phyloP scores from a whole-genome alignment of 176 grass and related monocot species.

The Cenchrus americanus region DNA sequence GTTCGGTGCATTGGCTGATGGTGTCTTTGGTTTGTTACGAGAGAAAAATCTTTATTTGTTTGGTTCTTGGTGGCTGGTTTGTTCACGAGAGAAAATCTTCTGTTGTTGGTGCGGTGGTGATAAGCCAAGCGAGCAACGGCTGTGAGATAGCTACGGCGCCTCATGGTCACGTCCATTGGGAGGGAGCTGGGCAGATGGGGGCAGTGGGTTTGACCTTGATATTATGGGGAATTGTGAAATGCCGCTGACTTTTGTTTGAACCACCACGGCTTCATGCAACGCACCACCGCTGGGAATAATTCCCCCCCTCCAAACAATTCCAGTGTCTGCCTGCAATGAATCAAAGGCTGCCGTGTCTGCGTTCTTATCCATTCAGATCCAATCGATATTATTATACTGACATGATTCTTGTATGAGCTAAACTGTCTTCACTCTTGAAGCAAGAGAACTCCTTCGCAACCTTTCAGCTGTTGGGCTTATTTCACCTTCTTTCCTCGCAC shows the following conservation, averaged over 20 bases:
- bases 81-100: too few species aligned
- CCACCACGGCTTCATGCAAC: not conserved
- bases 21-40: too few species aligned
- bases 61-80: too few species aligned
- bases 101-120: too few species aligned
- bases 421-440: not conserved
- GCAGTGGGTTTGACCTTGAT: not conserved
- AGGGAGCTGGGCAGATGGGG: not conserved
- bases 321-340: not conserved
- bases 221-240: not conserved
- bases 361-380: constrained; percentile 30
- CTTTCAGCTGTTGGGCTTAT: too few species aligned
- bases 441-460: not conserved
- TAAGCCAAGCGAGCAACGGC: too few species aligned
- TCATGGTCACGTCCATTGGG: not conserved
- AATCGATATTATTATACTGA: not conserved
- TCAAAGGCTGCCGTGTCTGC: constrained; percentile 7
- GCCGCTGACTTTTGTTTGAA: not conserved
- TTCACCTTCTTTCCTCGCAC: too few species aligned
- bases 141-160: too few species aligned
- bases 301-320: not conserved
- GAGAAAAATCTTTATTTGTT: too few species aligned
- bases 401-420: not conserved
- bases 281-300: too few species aligned
- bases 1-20: too few species aligned